A percentile compares a stretch with the other conserved stretches of the same genome.
These are phyloP conservation scores for Posidonia australis DNA, from an alignment of 106 monocot species.

Conservation along the genomic window DNA sequence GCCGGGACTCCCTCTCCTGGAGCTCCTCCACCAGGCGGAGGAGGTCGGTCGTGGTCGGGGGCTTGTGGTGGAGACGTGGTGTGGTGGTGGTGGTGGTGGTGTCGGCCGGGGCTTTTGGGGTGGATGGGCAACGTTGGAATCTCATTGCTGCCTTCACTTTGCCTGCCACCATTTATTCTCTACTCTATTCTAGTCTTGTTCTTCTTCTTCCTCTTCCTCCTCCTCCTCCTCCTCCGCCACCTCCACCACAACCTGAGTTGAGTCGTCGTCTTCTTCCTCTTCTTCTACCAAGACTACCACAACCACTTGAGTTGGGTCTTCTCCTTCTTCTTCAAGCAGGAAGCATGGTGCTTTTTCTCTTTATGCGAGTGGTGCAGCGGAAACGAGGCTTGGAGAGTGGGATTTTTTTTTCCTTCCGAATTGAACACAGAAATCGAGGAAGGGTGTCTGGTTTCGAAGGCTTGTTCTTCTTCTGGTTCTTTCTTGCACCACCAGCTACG, in stretches of 20 bases:
- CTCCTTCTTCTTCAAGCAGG: not conserved
- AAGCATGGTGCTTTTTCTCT: not conserved
- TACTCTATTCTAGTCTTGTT: too few relatives aligned
- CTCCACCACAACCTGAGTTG: too few relatives aligned
- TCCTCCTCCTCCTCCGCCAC: too few relatives aligned
- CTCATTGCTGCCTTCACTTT: slow-evolving; percentile 89
- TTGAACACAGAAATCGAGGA: slow-evolving; percentile 1
- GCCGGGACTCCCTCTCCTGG: slow-evolving; percentile 60
- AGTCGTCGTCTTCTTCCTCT: too few relatives aligned
- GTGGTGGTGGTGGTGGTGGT: slow-evolving; percentile 46
- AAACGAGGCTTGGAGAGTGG: not conserved
- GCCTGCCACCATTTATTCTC: slow-evolving; percentile 60
- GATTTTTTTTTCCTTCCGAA: too few relatives aligned
- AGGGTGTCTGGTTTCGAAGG: too few relatives aligned
- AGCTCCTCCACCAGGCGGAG: slow-evolving; percentile 61
- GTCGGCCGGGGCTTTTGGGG: slow-evolving; percentile 34
- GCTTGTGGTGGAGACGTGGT: not conserved
- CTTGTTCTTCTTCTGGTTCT: too few relatives aligned
- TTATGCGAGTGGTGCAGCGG: not conserved
- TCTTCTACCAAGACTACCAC: too few relatives aligned
- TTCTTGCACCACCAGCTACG: too few relatives aligned
- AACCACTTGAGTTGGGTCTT: too few relatives aligned
- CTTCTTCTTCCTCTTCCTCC: too few relatives aligned
- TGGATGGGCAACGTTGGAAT: slow-evolving; percentile 29
- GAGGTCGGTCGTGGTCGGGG: slow-evolving; percentile 57